phyloP scores from a whole-genome alignment of 371 early-diverging fungal species.

The Rhizopus delemar region DNA sequence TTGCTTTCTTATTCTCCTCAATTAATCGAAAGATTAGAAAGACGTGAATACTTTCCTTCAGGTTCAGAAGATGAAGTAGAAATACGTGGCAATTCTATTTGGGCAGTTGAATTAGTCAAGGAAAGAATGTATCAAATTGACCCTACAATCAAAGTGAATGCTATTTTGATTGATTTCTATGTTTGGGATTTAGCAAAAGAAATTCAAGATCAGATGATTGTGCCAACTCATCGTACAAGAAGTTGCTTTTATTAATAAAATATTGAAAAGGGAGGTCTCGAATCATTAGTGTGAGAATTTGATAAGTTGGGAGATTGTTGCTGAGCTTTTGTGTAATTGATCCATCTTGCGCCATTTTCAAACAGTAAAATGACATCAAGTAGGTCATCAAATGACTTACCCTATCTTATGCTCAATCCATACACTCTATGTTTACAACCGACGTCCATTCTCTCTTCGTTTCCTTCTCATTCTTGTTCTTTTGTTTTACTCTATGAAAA shows the following conservation, averaged over 20 bases:
- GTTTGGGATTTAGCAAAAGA: conserved; percentile 88
- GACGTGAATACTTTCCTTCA: conserved; percentile 50
- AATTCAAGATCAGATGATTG: conserved; percentile 52
- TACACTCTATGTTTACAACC: too few species aligned
- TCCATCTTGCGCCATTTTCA: too few species aligned
- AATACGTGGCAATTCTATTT: conserved; percentile 84
- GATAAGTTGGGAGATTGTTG: too few species aligned
- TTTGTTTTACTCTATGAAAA: too few species aligned
- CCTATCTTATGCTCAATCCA: too few species aligned
- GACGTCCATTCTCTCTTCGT: too few species aligned
- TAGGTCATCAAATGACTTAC: too few species aligned
- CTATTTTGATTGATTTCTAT: conserved; percentile 86
- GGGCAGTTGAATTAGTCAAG: conserved; percentile 78
- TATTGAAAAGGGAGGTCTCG: background rate
- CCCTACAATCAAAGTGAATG: conserved; percentile 48
- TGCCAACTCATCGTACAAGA: conserved; percentile 83
- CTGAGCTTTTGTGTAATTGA: too few species aligned
- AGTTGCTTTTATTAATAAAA: conserved; percentile 66
- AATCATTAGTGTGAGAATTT: too few species aligned
- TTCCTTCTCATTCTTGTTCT: too few species aligned
- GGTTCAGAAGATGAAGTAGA: conserved; percentile 77
- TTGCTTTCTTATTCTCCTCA: conserved; percentile 68
- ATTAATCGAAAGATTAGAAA: conserved; percentile 51
- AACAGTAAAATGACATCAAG: too few species aligned
- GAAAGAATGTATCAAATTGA: conserved; percentile 45